A percentile compares a stretch with the other conserved stretches of the same genome.
These are phyloP conservation scores for Solanum medicagineum DNA, from an alignment of 257 asterid species.

Conservation along the genomic window DNA sequence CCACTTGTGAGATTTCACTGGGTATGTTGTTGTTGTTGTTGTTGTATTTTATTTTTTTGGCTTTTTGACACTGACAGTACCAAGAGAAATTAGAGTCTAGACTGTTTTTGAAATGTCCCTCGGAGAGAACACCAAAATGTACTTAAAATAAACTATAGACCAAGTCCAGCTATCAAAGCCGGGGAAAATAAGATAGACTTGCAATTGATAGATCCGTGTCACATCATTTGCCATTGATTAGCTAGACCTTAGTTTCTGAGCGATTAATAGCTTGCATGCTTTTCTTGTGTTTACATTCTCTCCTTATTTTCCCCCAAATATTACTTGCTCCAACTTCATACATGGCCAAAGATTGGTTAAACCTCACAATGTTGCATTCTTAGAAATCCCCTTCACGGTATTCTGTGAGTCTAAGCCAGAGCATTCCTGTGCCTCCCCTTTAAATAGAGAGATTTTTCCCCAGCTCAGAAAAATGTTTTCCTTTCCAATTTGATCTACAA, in stretches of 20 bases:
- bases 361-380: not conserved
- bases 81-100: not conserved
- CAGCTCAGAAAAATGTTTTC: not conserved
- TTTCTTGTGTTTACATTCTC: not conserved
- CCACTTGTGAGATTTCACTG: too few relatives aligned
- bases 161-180: not conserved
- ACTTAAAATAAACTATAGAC: not conserved
- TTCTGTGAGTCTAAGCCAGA: not conserved
- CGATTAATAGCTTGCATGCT: not conserved
- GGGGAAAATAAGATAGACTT: not conserved
- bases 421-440: not conserved
- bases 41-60: not conserved
- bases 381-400: not conserved
- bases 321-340: not conserved
- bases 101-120: not conserved
- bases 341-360: not conserved
- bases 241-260: not conserved
- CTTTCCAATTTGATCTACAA: not conserved
- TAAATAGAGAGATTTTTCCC: not conserved
- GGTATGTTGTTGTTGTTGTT: too few relatives aligned
- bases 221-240: not conserved
- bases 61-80: not conserved
- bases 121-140: not conserved
- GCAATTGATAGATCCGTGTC: not conserved
- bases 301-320: not conserved